A percentile compares a stretch with the other conserved stretches of the same genome.
These are phyloP conservation scores for Penicillium verrucosum DNA, from an alignment of 2,329 filamentous ascomycete species.

Conservation along the genomic window DNA sequence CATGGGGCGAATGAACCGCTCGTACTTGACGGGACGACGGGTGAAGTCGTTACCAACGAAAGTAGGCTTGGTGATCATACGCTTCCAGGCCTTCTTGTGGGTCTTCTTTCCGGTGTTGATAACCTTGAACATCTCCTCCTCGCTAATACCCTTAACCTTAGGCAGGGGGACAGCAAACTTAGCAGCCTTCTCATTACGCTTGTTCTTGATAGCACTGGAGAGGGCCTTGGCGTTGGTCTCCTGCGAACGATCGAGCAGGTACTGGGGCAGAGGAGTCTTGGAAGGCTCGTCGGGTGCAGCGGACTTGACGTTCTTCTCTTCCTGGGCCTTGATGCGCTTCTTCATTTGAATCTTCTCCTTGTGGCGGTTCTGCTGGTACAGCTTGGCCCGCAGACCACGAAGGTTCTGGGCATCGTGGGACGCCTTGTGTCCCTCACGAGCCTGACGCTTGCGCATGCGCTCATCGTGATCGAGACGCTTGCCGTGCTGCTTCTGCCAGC, in stretches of 20 bases:
- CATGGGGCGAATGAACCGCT: conserved; percentile 71
- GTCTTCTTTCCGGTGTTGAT: conserved; percentile 96
- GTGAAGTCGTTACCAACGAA: conserved; percentile 94
- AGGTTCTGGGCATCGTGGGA: conserved; percentile 91
- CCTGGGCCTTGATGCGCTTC: conserved; percentile 89
- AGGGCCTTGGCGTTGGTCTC: conserved; percentile 70
- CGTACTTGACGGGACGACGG: conserved; percentile 74
- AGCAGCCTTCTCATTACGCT: conserved; percentile 87
- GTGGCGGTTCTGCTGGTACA: conserved; percentile 88
- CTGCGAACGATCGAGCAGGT: conserved; percentile 82
- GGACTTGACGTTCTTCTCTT: conserved; percentile 93
- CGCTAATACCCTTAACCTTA: conserved; percentile 87
- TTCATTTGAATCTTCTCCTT: conserved; percentile 99
- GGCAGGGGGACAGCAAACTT: conserved; percentile 89
- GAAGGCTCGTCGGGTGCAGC: conserved; percentile 72
- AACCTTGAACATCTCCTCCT: conserved; percentile 98
- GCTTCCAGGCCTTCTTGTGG: conserved; percentile 70
- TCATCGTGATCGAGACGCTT: conserved; percentile 78
- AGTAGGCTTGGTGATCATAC: conserved; percentile 72
- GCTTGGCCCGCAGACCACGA: conserved; percentile 84
- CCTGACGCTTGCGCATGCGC: conserved; percentile 77
- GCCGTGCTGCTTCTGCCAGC: conserved; percentile 66
- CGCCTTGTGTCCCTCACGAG: conserved; percentile 83
- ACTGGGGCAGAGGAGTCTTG: conserved; percentile 77
- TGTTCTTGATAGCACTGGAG: conserved; percentile 88